Evolutionary conservation across 495 filamentous ascomycete genomes (phyloP), one percentile per base, ranked within the genome.

Genomic region (Lasiosphaeriaceae sp.): DNA sequence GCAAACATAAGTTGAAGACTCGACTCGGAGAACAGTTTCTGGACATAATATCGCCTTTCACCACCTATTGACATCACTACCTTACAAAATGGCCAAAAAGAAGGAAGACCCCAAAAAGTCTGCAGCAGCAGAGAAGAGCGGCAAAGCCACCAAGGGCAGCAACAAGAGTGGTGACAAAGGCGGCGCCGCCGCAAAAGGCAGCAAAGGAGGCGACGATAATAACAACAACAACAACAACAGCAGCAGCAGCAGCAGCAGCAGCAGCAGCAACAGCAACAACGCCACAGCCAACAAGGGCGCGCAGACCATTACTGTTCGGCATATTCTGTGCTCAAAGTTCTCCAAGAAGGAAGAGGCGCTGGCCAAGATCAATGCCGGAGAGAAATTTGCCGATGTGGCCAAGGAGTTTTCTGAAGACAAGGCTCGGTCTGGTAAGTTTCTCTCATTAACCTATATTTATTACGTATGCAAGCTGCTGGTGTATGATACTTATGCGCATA

Each of bases 301-400:
- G 0, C 87, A 83, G 58, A 81, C 81, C 43, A 90, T 97, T 64
- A 91, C 95, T 62, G 89, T 92, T 41, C 80, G 92, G 19, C 92
- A 97, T 72, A 95, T 97, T 63, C 77, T 97, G 61, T 96, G 92
- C 68, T 89, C 90, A 67, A 97, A 97, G 71, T 83, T 92, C 71
- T 76, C 81, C 43, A 92, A 89, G 73, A 95, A 92, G 67, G 90
- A 96, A 75, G 89, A 94, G 69, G 92, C 91, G 0, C 69, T 96
- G 6, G 80, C 83, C 54, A 90, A 94, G 72, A 74, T 96, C 17
- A 79, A 80, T 46, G 85, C 83, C 26, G 91, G 92, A 8, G 79
- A 77, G 23, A 92, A 90, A 63, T 97, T 97, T 63, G 89, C 94
- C 61, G 87, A 89, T n/a, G 90, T 96, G 3, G 92, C 92, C 7